Base-by-base conservation (phyloP, 768 basidiomycete species). In the Rhodotorula toruloides region DNA sequence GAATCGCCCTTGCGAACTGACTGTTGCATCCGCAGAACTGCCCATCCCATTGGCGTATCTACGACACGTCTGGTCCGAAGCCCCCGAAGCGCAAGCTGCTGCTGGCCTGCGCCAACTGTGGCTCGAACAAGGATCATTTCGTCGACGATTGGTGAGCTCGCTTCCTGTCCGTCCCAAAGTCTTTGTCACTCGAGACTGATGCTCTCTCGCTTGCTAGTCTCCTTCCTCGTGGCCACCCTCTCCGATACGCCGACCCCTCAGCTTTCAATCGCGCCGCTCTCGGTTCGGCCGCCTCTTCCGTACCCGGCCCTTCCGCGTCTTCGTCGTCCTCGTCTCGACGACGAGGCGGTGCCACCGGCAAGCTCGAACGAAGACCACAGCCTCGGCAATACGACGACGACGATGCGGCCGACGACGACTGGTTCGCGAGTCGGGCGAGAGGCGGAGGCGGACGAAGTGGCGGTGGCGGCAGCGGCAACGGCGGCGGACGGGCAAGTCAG, bases 221-320 rank as follows among this genome's bases (percentile, higher is more conserved):
- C 27, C 53, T 71, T 37, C 69, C 69, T 1, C 61, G 69, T 27
- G 63, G 63, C 9, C 69, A 71, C 54, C 69, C 69, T 5, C 60
- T 71, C 54, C 54, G 54, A 25, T 63, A 66, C 39, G 61, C 54
- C 58, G 69, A 71, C 49, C 25, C 65, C 2, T 61, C 55, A 13
- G 65, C 69, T 17, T 71, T 71, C 65, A 71, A 71, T 50, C 69
- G 69, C 52, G 29, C 29, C 29, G 69, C 69, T 3, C 58, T 67
- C 48, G 69, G 69, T 0, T 10, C 58, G 4, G 36, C 63, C 19
- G 14, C 39, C 29, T 50, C 63, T 16, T 57, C 61, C 29, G 50
- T 69, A 22, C 62, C 63, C 8, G 13, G n/a, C 13, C 55, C 54
- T 39, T 57, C 63, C 7, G 39, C 52, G 22, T 46, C 55, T 16